phyloP scores from a whole-genome alignment of 495 filamentous ascomycete species.

The Patellaria atrata region DNA sequence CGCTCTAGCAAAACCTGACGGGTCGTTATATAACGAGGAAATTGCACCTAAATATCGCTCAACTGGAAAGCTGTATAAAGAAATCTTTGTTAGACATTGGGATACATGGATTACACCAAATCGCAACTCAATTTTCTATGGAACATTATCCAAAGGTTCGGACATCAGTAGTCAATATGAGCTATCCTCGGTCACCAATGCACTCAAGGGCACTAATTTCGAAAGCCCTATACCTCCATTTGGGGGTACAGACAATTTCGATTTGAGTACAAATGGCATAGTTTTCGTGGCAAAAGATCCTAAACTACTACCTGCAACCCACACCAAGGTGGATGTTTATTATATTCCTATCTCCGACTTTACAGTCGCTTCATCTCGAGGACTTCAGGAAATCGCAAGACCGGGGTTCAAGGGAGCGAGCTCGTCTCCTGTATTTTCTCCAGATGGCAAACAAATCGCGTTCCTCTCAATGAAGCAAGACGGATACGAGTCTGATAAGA shows the following conservation, averaged over 20 bases:
- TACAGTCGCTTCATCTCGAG: constrained; percentile 20
- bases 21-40: constrained; percentile 40
- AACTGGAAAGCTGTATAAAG: constrained; percentile 40
- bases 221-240: constrained; percentile 49
- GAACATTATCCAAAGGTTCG: constrained; percentile 30
- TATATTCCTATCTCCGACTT: constrained; percentile 47
- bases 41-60: constrained; percentile 38
- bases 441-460: constrained; percentile 56
- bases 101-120: constrained; percentile 29
- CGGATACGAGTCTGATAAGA: constrained; percentile 85
- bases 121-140: constrained; percentile 56
- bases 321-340: constrained; percentile 71
- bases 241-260: constrained; percentile 45
- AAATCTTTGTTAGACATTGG: constrained; percentile 48
- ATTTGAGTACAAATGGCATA: constrained; percentile 41
- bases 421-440: constrained; percentile 59
- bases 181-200: constrained; percentile 39
- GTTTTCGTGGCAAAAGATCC: constrained; percentile 83
- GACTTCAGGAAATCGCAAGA: constrained; percentile 32
- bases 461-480: constrained; percentile 50
- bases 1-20: constrained; percentile 41
- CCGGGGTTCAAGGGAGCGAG: constrained; percentile 51
- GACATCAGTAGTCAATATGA: constrained; percentile 28
- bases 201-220: constrained; percentile 40
- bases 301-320: constrained; percentile 54